These are phyloP conservation scores for Chamaecyparis obtusa DNA, from an alignment of 75 land plant species.

Conservation along the genomic window DNA sequence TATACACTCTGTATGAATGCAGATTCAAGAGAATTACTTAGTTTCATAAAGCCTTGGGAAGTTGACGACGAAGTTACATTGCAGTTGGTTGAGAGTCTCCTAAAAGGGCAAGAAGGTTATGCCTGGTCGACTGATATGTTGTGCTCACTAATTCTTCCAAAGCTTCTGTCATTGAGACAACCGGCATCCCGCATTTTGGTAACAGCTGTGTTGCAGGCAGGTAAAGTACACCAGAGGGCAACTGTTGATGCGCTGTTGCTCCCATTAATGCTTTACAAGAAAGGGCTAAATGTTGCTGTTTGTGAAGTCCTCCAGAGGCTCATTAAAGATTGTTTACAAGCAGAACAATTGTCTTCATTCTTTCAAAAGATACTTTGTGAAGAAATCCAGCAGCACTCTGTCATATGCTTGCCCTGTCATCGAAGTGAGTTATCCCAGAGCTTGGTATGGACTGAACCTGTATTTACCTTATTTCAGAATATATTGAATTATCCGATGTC, in stretches of 20 bases:
- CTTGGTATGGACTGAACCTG: constrained; percentile 64
- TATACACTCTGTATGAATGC: constrained; percentile 25
- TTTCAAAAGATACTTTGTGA: constrained; percentile 43
- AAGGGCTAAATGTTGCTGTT: constrained; percentile 43
- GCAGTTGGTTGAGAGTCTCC: constrained; percentile 18
- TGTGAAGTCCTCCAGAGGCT: constrained; percentile 60
- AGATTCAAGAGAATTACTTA: constrained; percentile 26
- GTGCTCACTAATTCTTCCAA: constrained; percentile 56
- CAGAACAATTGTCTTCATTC: constrained; percentile 53
- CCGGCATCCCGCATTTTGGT: constrained; percentile 60
- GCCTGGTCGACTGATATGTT: constrained; percentile 52
- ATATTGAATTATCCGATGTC: constrained; percentile 44
- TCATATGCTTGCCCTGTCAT: constrained; percentile 43
- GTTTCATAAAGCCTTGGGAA: constrained; percentile 61
- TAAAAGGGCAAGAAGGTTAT: constrained; percentile 15
- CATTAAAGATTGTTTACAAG: constrained; percentile 55
- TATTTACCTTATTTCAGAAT: constrained; percentile 50
- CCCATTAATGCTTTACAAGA: constrained; percentile 39
- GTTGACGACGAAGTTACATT: constrained; percentile 54
- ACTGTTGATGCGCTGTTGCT: constrained; percentile 54
- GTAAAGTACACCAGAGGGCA: constrained; percentile 53
- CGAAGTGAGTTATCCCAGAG: constrained; percentile 17
- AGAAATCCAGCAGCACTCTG: constrained; percentile 12
- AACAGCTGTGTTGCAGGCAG: constrained; percentile 40
- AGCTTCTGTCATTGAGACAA: constrained; percentile 40